phyloP scores from a whole-genome alignment of 768 basidiomycete genomes.

The Tricholoma flavovirens region DNA sequence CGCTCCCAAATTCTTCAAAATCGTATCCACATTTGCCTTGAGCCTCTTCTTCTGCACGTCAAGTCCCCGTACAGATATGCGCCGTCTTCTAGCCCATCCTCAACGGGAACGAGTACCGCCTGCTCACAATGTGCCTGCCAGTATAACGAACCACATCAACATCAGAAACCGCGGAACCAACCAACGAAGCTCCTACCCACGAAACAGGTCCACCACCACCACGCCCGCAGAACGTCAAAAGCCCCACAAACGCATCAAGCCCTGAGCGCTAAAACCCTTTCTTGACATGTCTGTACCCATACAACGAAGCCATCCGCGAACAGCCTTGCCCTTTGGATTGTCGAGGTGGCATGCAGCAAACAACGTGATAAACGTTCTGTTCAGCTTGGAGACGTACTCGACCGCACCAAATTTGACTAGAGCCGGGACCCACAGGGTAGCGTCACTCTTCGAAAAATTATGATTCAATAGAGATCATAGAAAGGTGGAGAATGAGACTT shows the following conservation, averaged over 20 bases:
- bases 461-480: background rate
- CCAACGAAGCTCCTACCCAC: constrained; percentile 24
- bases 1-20: constrained; percentile 54
- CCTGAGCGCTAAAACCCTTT: constrained; percentile 44
- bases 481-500: constrained; percentile 19
- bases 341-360: constrained; percentile 62
- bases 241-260: constrained; percentile 47
- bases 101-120: constrained; percentile 56
- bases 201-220: constrained; percentile 26
- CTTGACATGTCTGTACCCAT: constrained; percentile 57
- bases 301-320: constrained; percentile 51
- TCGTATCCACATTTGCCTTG: constrained; percentile 57
- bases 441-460: constrained; percentile 35
- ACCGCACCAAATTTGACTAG: constrained; percentile 63
- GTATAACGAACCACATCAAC: background rate
- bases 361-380: constrained; percentile 65
- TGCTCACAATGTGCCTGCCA: constrained; percentile 38
- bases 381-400: constrained; percentile 63
- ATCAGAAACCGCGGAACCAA: background rate
- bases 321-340: constrained; percentile 36
- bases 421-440: constrained; percentile 72
- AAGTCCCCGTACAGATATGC: constrained; percentile 63
- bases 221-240: constrained; percentile 39
- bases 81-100: constrained; percentile 62
- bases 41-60: constrained; percentile 71